Percentiles rank a stretch among this genome's conserved stretches.
Conservation (phyloP, 2,329 filamentous ascomycete genomes). For the Colletotrichum tropicicola region DNA sequence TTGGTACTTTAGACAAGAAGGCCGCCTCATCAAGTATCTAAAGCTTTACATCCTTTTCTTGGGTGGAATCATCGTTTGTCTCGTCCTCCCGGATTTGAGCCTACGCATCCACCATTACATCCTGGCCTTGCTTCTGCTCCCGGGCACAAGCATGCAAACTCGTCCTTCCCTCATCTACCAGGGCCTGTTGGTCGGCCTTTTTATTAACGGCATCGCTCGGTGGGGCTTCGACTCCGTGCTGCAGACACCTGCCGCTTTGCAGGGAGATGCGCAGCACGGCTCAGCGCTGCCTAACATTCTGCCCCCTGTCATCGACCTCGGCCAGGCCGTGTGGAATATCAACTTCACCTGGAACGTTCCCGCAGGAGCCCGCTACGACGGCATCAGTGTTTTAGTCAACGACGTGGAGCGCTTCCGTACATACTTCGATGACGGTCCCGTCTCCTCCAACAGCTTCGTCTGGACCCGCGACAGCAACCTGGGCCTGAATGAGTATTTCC, state of each 20-base stretch:
- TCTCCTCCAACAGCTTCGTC: conserved; percentile 56
- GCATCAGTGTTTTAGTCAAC: conserved; percentile 83
- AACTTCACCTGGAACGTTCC: conserved; percentile 63
- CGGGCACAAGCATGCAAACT: conserved; percentile 89
- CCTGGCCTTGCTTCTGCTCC: conserved; percentile 84
- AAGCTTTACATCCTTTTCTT: conserved; percentile 79
- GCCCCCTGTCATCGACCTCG: conserved; percentile 56
- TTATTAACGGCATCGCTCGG: conserved; percentile 91
- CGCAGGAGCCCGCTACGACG: conserved; percentile 68
- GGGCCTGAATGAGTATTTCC: conserved; percentile 74
- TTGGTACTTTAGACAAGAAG: conserved; percentile 88
- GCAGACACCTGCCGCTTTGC: conserved; percentile 79
- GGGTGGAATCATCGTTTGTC: conserved; percentile 71
- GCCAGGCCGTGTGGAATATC: conserved; percentile 68
- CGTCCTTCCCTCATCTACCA: conserved; percentile 87
- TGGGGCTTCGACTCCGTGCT: conserved; percentile 94
- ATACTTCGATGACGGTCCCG: conserved; percentile 69
- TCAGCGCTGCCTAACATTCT: conserved; percentile 67
- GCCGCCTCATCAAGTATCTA: conserved; percentile 79
- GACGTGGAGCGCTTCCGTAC: conserved; percentile 84
- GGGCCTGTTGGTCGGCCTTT: conserved; percentile 87
- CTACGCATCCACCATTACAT: conserved; percentile 97
- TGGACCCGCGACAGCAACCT: conserved; percentile 63
- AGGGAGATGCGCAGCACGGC: conserved; percentile 71
- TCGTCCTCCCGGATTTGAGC: conserved; percentile 78